Percentiles rank a stretch among this genome's conserved stretches.
Conservation (phyloP, 805 yeast species). For the Komagataella populi region DNA sequence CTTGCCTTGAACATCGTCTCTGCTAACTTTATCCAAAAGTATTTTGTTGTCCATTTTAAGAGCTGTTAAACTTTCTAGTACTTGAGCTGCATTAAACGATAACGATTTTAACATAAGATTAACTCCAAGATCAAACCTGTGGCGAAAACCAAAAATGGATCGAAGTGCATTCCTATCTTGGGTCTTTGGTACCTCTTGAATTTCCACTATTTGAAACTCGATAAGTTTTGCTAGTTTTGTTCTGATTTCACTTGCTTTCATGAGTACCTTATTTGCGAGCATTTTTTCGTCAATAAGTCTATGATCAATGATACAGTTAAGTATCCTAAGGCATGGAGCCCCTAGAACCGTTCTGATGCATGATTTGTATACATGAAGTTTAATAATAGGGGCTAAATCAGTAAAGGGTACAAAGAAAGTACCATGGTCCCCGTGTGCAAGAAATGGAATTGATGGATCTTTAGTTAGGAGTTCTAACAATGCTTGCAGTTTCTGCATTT, state of each 20-base stretch:
- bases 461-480: constrained; percentile 60
- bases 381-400: constrained; percentile 29
- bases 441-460: constrained; percentile 38
- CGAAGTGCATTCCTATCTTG: constrained; percentile 86
- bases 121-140: constrained; percentile 26
- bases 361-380: constrained; percentile 39
- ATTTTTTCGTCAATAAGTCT: constrained; percentile 77
- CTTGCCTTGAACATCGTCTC: constrained; percentile 82
- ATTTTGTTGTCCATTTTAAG: constrained; percentile 49
- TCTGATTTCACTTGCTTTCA: constrained; percentile 68
- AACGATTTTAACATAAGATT: constrained; percentile 25
- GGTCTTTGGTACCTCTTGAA: constrained; percentile 90
- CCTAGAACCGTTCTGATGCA: constrained; percentile 51
- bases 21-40: constrained; percentile 63
- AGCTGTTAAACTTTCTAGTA: constrained; percentile 33
- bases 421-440: constrained; percentile 43
- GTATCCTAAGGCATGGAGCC: constrained; percentile 50
- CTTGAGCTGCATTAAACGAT: constrained; percentile 37
- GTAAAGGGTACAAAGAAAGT: constrained; percentile 51
- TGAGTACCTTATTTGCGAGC: constrained; percentile 58
- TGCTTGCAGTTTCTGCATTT: constrained; percentile 14
- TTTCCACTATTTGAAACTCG: constrained; percentile 59
- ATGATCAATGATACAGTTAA: constrained; percentile 62
- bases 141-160: constrained; percentile 72
- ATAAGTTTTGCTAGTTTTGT: constrained; percentile 55